Conservation (phyloP, 257 asterid species). For the Plantago major region DNA sequence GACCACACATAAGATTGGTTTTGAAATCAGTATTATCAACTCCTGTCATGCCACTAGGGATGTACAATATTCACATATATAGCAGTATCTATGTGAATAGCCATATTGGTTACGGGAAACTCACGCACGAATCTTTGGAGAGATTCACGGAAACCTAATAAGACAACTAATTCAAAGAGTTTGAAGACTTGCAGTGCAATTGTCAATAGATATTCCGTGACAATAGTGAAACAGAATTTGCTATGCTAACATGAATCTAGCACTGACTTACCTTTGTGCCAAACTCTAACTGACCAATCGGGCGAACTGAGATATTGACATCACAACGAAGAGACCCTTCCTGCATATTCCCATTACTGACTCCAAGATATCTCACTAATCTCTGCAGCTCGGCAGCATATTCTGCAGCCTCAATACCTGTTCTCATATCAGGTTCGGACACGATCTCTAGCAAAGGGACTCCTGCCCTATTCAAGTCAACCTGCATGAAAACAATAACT, state of each 20-base stretch:
- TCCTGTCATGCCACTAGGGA: not conserved
- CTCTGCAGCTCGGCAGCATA: constrained; percentile 96
- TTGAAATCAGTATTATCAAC: no score
- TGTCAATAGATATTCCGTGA: no score
- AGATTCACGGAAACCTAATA: no score
- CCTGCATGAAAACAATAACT: constrained; percentile 33
- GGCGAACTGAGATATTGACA: constrained; percentile 91
- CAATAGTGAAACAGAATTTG: not conserved
- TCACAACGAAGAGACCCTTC: constrained; percentile 99
- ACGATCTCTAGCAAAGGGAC: constrained; percentile 97
- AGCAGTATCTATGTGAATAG: no score
- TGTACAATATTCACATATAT: not conserved
- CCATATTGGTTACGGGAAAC: no score
- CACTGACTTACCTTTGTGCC: constrained; percentile 80
- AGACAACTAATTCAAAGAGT: no score
- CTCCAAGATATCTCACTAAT: constrained; percentile 90
- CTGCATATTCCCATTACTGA: constrained; percentile 93
- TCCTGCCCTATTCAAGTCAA: constrained; percentile 97
- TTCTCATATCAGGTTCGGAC: constrained; percentile 98
- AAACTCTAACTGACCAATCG: constrained; percentile 74
- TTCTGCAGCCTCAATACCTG: constrained; percentile 95
- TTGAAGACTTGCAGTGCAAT: no score
- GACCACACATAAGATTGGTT: no score
- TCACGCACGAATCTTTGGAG: no score
- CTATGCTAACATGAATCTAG: constrained; percentile 14